Evolutionary conservation across 176 grass and related monocot species (phyloP), one percentile per base, ranked within the genome.

Genomic region (Pontederia paniculata): DNA sequence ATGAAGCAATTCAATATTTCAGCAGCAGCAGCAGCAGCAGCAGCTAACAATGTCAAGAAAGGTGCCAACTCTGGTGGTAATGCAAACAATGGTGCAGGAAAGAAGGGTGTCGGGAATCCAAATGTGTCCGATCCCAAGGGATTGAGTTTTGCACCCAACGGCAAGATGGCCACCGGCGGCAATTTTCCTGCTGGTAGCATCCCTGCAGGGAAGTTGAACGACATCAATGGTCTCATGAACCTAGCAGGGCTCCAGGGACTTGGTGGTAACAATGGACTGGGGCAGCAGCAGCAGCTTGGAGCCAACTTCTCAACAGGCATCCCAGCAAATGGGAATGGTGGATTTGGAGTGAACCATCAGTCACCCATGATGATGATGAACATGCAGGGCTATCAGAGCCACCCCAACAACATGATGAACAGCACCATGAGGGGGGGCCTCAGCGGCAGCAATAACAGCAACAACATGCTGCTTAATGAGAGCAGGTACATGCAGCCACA

Each of bases 401-500:
- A 88, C 52, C 75, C 66, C 16, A 42, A 46, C 22, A 78, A 80
- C 70, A 93, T 82, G 70, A 88, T 71, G 65, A 88, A 88, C 62
- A 43, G 78, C 17, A 84, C 78, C 45, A 73, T 66, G 25, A 70
- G 16, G 12, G 42, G 18, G 5, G 23, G 14, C 11, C 23, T 31
- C 21, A 57, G 15, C 20, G 7, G 4, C 15, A 60, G 19, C 37
- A 60, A 12, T 28, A 60, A 21, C 42, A 6, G 37, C 58, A 61
- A 78, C 23, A 81, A 70, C 28, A 84, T 93, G 87, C 87, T 93
- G 83, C 80, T 84, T 22, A 83, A 98, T 58, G 72, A 69, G 54
- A 58, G 53, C 12, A 64, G 72, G 54, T 71, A 71, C 60, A 75
- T 81, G 80, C 75, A 77, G 70, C 78, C 87, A 2, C 93, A 85